A percentile compares a stretch with the other conserved stretches of the same genome.
phyloP scores from a whole-genome alignment of 768 basidiomycete species.

The Tylopilus felleus region DNA sequence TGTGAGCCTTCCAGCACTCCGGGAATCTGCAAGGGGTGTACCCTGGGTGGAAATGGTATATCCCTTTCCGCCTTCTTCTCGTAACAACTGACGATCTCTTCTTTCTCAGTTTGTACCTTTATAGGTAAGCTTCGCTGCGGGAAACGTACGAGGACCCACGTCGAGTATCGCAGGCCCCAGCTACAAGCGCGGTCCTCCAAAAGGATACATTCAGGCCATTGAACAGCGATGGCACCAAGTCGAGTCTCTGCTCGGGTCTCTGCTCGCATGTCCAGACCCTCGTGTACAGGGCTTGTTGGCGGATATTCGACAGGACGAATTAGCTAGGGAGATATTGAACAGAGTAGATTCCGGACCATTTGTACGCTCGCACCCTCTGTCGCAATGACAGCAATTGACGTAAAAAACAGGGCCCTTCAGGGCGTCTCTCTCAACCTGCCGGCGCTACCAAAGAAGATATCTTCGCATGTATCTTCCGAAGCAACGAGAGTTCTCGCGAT shows the following conservation, averaged over 20 bases:
- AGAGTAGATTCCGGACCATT: slow-evolving; percentile 81
- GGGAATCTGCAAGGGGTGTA: slow-evolving; percentile 61
- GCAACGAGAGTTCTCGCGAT: slow-evolving; percentile 53
- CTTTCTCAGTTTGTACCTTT: slow-evolving; percentile 58
- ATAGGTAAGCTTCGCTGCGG: slow-evolving; percentile 39
- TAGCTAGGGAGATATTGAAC: slow-evolving; percentile 72
- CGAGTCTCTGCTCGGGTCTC: slow-evolving; percentile 81
- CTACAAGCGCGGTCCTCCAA: slow-evolving; percentile 81
- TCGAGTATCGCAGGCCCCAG: slow-evolving; percentile 53
- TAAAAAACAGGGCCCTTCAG: slow-evolving; percentile 58
- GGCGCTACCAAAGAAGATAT: slow-evolving; percentile 75
- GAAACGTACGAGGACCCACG: not conserved
- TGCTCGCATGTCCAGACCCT: slow-evolving; percentile 69
- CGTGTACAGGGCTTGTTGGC: slow-evolving; percentile 59
- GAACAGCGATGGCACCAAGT: slow-evolving; percentile 91
- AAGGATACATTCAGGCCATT: slow-evolving; percentile 91
- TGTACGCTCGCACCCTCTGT: slow-evolving; percentile 38
- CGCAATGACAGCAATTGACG: slow-evolving; percentile 4
- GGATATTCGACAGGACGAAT: slow-evolving; percentile 65
- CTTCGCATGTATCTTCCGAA: slow-evolving; percentile 67
- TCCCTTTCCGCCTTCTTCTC: slow-evolving; percentile 4
- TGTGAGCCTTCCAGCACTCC: slow-evolving; percentile 59
- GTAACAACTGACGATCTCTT: slow-evolving; percentile 13
- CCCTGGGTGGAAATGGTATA: slow-evolving; percentile 51
- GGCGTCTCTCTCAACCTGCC: slow-evolving; percentile 56